These are phyloP conservation scores for Pezicula carpinea DNA, from an alignment of 2,329 filamentous ascomycete species.

Conservation along the genomic window DNA sequence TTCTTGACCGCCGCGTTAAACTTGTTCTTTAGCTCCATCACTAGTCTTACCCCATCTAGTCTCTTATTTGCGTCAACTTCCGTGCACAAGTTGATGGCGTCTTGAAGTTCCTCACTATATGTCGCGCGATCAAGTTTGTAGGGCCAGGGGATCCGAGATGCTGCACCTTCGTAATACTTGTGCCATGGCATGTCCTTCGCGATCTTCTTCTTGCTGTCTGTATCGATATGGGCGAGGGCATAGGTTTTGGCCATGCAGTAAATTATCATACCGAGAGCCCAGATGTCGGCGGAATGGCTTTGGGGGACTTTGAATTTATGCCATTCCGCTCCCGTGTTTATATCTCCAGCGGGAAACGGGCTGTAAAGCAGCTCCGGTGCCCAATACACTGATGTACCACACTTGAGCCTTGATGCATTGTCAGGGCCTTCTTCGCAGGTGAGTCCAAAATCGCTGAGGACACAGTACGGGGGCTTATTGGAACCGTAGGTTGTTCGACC, in stretches of 20 bases:
- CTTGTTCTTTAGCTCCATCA: too few species aligned
- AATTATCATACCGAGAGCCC: neutral
- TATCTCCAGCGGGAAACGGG: constrained; percentile 10
- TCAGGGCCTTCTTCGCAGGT: constrained; percentile 13
- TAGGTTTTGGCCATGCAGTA: neutral
- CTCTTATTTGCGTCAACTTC: too few species aligned
- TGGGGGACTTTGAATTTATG: neutral
- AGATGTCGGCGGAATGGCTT: neutral
- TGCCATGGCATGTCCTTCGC: too few species aligned
- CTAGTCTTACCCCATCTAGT: too few species aligned
- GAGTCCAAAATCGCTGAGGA: constrained; percentile 26
- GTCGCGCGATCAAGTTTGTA: too few species aligned
- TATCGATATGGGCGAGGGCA: neutral
- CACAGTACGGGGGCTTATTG: constrained; percentile 20
- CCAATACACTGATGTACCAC: constrained; percentile 12
- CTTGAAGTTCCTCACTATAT: too few species aligned
- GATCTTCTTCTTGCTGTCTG: neutral
- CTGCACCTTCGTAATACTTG: too few species aligned
- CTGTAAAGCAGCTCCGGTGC: constrained; percentile 20
- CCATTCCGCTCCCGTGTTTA: neutral
- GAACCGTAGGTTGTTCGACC: constrained; percentile 17
- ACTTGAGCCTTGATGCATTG: neutral
- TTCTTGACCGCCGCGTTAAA: too few species aligned
- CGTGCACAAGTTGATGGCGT: too few species aligned
- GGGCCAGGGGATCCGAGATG: too few species aligned